Percentiles rank a stretch among this genome's conserved stretches.
phyloP scores from a whole-genome alignment of 1,284 basidiomycete genomes.

The Baeospora myosura region DNA sequence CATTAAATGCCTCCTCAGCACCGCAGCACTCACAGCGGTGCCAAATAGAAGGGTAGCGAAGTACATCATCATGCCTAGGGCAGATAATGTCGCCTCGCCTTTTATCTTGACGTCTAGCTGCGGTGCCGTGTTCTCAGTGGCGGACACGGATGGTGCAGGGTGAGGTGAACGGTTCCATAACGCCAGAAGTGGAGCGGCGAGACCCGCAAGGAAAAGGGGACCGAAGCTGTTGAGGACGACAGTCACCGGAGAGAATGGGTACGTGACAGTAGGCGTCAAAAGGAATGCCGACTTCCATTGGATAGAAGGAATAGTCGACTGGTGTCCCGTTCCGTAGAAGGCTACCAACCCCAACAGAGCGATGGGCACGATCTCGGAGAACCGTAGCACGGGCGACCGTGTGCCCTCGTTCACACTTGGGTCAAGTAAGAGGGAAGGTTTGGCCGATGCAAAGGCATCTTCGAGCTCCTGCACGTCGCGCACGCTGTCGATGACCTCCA shows the following conservation, averaged over 20 bases:
- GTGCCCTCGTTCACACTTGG: slow-evolving; percentile 11
- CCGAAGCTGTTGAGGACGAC: slow-evolving; percentile 81
- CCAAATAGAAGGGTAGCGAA: slow-evolving; percentile 63
- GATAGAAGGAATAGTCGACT: slow-evolving; percentile 81
- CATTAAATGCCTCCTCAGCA: slow-evolving; percentile 88
- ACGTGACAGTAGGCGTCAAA: slow-evolving; percentile 58
- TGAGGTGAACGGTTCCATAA: slow-evolving; percentile 84
- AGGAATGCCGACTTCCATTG: slow-evolving; percentile 96
- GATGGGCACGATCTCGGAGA: slow-evolving; percentile 66
- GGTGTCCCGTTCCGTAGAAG: slow-evolving; percentile 91
- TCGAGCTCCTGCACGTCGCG: slow-evolving; percentile 63
- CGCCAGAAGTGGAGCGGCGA: slow-evolving; percentile 68
- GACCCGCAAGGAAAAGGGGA: slow-evolving; percentile 55
- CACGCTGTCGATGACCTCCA: slow-evolving; percentile 76
- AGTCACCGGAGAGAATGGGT: slow-evolving; percentile 74
- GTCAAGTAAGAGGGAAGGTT: slow-evolving; percentile 37
- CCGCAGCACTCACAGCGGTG: slow-evolving; percentile 67
- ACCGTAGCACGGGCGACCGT: slow-evolving; percentile 35
- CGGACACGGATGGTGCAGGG: slow-evolving; percentile 6
- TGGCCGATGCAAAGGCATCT: slow-evolving; percentile 36
- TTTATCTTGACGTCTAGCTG: slow-evolving; percentile 24
- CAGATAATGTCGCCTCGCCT: slow-evolving; percentile 39
- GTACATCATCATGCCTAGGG: slow-evolving; percentile 65
- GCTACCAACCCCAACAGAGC: slow-evolving; percentile 69
- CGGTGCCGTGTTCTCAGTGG: slow-evolving; percentile 8